These are phyloP conservation scores for Schizophyllum commune DNA, from an alignment of 1,284 basidiomycete genomes.

Conservation along the genomic window DNA sequence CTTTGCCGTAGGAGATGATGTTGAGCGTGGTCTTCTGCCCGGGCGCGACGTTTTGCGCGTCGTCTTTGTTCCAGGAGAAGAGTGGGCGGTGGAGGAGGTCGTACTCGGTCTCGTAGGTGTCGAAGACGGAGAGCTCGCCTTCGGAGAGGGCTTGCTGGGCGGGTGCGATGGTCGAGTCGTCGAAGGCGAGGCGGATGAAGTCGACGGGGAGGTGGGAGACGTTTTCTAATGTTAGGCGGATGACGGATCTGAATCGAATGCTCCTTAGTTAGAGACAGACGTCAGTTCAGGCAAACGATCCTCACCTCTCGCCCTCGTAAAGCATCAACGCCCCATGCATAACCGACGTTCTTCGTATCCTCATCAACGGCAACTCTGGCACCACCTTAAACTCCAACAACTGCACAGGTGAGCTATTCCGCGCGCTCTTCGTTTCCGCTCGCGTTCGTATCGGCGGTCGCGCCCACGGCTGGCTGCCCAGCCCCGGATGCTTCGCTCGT, in stretches of 20 bases:
- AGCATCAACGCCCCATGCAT: constrained; percentile 90
- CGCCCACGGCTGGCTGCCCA: constrained; percentile 58
- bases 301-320: constrained; percentile 84
- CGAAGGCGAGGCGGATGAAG: constrained; percentile 79
- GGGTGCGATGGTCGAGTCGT: constrained; percentile 79
- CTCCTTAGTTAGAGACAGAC: constrained; percentile 17
- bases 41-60: constrained; percentile 50
- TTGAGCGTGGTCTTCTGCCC: constrained; percentile 64
- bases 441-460: constrained; percentile 32
- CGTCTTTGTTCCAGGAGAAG: constrained; percentile 69
- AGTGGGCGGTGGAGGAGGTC: constrained; percentile 73
- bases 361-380: constrained; percentile 78
- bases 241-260: constrained; percentile 49
- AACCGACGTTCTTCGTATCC: constrained; percentile 80
- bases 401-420: constrained; percentile 28
- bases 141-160: constrained; percentile 74
- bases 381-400: constrained; percentile 76
- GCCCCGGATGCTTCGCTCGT: constrained; percentile 63
- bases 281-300: not conserved
- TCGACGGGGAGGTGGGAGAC: constrained; percentile 77
- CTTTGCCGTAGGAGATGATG: constrained; percentile 80
- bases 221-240: constrained; percentile 86
- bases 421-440: constrained; percentile 24
- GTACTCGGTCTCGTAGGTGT: constrained; percentile 88
- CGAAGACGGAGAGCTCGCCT: constrained; percentile 72